Percentiles rank a stretch among this genome's conserved stretches.
These are phyloP conservation scores for Quercus tomentella DNA, from an alignment of 331 rosid genomes.

Conservation along the genomic window DNA sequence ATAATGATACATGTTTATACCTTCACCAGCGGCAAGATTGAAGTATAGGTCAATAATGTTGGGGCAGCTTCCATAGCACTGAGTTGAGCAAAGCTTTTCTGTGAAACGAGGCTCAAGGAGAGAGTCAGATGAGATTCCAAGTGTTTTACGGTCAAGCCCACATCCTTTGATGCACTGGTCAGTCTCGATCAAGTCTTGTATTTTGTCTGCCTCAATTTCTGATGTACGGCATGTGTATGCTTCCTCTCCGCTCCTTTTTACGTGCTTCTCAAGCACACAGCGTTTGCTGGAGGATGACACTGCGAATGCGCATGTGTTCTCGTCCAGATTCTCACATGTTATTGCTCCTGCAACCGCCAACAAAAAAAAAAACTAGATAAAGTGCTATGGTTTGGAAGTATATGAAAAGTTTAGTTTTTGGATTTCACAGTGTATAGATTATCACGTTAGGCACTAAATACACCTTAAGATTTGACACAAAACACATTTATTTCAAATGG, in stretches of 20 bases:
- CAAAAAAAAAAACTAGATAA: not conserved
- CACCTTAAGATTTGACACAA: too few relatives aligned
- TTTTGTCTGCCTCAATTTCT: conserved; percentile 65
- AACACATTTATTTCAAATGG: too few relatives aligned
- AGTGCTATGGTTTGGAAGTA: too few relatives aligned
- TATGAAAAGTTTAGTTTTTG: too few relatives aligned
- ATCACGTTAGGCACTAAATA: too few relatives aligned
- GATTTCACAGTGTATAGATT: too few relatives aligned
- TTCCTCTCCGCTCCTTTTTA: conserved; percentile 60
- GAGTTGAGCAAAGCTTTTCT: conserved; percentile 62
- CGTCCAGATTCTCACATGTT: conserved; percentile 54
- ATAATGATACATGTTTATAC: conserved; percentile 15
- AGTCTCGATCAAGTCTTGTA: conserved; percentile 57
- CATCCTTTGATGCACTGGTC: conserved; percentile 63
- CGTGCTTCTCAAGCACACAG: conserved; percentile 77
- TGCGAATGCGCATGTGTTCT: conserved; percentile 62
- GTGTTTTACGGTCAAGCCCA: conserved; percentile 60
- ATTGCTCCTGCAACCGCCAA: conserved; percentile 37
- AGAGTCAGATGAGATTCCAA: conserved; percentile 76
- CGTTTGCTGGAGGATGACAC: conserved; percentile 65
- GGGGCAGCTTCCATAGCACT: conserved; percentile 60
- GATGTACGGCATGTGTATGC: conserved; percentile 68
- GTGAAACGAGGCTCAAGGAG: conserved; percentile 66
- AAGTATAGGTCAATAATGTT: conserved; percentile 73
- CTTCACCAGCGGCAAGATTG: conserved; percentile 93